Evolutionary conservation across 345 rosid species (phyloP).

Genomic region (Diplotaxis tenuifolia): DNA sequence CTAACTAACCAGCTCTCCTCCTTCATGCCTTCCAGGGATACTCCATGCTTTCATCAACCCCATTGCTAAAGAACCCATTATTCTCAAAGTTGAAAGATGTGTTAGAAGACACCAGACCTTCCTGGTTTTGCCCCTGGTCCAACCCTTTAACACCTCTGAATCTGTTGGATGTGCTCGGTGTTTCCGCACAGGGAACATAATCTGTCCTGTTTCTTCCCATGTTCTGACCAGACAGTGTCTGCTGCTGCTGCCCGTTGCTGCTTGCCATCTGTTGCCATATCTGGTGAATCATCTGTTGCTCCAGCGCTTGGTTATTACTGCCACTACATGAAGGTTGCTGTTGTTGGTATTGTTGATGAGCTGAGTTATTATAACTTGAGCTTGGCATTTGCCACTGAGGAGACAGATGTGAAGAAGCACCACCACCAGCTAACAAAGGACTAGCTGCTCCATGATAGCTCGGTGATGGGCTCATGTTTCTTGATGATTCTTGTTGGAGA

Average conservation of each 20-base stretch:
- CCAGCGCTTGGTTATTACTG: constrained; percentile 62
- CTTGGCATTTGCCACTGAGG: constrained; percentile 57
- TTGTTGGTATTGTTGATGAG: constrained; percentile 53
- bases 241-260: constrained; percentile 6
- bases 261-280: constrained; percentile 74
- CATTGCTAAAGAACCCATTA: constrained; percentile 62
- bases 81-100: constrained; percentile 62
- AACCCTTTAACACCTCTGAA: constrained; percentile 54
- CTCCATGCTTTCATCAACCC: constrained; percentile 63
- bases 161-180: constrained; percentile 70
- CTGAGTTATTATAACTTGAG: constrained; percentile 43
- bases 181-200: constrained; percentile 17
- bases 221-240: neutral
- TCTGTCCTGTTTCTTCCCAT: constrained; percentile 44
- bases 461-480: constrained; percentile 62
- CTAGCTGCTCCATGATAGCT: constrained; percentile 59
- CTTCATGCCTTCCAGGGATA: constrained; percentile 59
- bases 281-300: constrained; percentile 81
- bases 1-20: no score
- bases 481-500: constrained; percentile 60
- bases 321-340: constrained; percentile 42
- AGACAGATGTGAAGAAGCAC: constrained; percentile 46
- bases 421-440: constrained; percentile 44
- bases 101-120: constrained; percentile 48
- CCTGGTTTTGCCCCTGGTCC: constrained; percentile 50